Percentiles rank a stretch among this genome's conserved stretches.
Conservation (phyloP, 805 yeast genomes). For the Saturnispora dispora region DNA sequence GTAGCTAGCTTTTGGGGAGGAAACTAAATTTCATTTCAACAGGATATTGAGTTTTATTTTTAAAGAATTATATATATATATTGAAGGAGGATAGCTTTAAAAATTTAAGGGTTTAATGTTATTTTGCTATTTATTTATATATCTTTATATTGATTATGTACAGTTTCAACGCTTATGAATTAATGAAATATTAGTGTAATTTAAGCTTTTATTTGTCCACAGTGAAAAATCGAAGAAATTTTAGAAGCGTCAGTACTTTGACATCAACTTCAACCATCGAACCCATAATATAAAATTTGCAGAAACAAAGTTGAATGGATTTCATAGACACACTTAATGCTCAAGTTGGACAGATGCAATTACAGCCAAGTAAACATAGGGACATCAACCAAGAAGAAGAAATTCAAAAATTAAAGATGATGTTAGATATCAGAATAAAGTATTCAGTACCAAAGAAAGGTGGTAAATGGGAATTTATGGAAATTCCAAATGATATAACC, state of each 20-base stretch:
- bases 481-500: slow-evolving; percentile 4
- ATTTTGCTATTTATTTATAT: not conserved
- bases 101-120: not conserved
- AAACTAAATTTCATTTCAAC: not conserved
- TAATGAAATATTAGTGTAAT: not conserved
- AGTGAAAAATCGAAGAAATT: too few species aligned
- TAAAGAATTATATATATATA: not conserved
- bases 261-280: not conserved
- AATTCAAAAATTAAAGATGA: not conserved
- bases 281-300: too few species aligned
- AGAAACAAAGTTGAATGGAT: slow-evolving; percentile 4
- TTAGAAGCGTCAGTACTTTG: not conserved
- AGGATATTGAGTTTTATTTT: slow-evolving; percentile 7
- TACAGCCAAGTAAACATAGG: not conserved
- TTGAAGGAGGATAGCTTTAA: not conserved
- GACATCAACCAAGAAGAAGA: not conserved
- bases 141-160: not conserved
- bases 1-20: not conserved
- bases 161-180: not conserved
- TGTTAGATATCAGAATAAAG: slow-evolving; percentile 6
- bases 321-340: slow-evolving; percentile 5
- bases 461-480: slow-evolving; percentile 10
- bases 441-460: slow-evolving; percentile 11
- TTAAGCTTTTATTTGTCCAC: not conserved
- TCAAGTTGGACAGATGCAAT: not conserved